Evolutionary conservation across 805 yeast species (phyloP), one percentile per base, ranked within the genome.

Genomic region (Wilhelminamyces savonicus): DNA sequence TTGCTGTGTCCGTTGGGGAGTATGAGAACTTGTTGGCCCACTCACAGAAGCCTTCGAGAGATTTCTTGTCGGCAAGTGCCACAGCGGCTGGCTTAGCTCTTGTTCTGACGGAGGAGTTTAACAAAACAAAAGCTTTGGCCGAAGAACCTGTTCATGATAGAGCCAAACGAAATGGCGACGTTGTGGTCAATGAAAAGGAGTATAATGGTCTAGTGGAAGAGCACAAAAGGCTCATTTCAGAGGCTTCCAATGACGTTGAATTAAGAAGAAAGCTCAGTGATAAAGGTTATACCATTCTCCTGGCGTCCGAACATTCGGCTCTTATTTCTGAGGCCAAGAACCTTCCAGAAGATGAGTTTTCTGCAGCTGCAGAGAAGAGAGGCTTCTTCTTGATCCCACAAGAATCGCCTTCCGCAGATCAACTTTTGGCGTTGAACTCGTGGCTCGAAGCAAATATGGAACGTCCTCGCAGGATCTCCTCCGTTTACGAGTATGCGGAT

Each of bases 161-260:
- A 20, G 54, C 57, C 2, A 35, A 35, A 4, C 37, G 36, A n/a
- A 35, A 34, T 13, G 44, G 44, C 8, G 42, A 42, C 32, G 31
- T 28, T 3, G 33, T 48, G 7, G 24, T 53, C 5, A 38, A 37
- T 13, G 30, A 31, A 9, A 29, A 36, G 5, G 38, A 40, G 9
- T 40, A 41, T 28, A 26, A 32, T 11, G 30, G 32, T 9, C 27
- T 22, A 10, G 27, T 36, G 27, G 13, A 23, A 2, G 27, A 28
- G 4, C 31, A 9, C 21, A 31, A 13, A 10, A 20, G 12, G 30
- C 8, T 17, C 8, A 7, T 17, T 6, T 7, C 8, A 17, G 8
- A 17, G 6, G 19, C 6, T 7, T 17, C 19, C 19, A 17, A 17
- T 17, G 6, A 7, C 8, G 19, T 17, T 7, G 8, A 17, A 17